Conservation (phyloP, 768 basidiomycete genomes). For the Tricholoma furcatifolium region DNA sequence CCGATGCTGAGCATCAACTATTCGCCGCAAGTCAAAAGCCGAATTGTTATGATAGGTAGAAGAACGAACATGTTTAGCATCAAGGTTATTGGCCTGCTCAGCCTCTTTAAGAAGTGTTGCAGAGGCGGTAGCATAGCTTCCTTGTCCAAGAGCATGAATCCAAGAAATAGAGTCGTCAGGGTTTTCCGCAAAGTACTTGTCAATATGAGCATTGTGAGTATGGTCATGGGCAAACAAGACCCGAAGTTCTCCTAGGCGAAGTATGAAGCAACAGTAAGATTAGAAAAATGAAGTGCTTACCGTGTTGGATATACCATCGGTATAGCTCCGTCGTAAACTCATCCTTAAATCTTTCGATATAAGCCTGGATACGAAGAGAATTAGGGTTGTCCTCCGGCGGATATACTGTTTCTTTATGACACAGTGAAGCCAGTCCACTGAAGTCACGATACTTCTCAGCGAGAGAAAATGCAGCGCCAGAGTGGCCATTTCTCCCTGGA, state of each 20-base stretch:
- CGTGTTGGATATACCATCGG: conserved; percentile 90
- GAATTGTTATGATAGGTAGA: conserved; percentile 14
- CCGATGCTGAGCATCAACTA: conserved; percentile 91
- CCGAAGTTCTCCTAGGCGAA: conserved; percentile 66
- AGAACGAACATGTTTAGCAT: conserved; percentile 70
- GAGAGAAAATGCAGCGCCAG: conserved; percentile 71
- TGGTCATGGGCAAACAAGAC: conserved; percentile 79
- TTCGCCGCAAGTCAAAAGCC: conserved; percentile 1
- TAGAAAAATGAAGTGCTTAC: conserved; percentile 34
- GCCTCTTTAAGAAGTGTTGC: conserved; percentile 63
- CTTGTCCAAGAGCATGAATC: conserved; percentile 82
- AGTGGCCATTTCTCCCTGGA: conserved; percentile 65
- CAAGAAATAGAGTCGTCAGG: conserved; percentile 70
- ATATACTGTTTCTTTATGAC: conserved; percentile 65
- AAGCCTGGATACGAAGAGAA: conserved; percentile 58
- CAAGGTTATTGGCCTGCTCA: conserved; percentile 52
- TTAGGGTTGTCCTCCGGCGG: conserved; percentile 67
- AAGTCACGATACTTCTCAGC: conserved; percentile 90
- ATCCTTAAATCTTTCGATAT: conserved; percentile 77
- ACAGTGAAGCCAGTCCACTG: conserved; percentile 78
- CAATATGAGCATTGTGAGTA: conserved; percentile 59
- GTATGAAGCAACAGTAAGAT: not conserved
- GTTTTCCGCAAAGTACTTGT: conserved; percentile 65
- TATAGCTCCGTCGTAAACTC: conserved; percentile 89
- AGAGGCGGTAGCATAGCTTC: conserved; percentile 64